Base-by-base conservation (phyloP, 2,329 filamentous ascomycete genomes). In the Fusarium burgessii region DNA sequence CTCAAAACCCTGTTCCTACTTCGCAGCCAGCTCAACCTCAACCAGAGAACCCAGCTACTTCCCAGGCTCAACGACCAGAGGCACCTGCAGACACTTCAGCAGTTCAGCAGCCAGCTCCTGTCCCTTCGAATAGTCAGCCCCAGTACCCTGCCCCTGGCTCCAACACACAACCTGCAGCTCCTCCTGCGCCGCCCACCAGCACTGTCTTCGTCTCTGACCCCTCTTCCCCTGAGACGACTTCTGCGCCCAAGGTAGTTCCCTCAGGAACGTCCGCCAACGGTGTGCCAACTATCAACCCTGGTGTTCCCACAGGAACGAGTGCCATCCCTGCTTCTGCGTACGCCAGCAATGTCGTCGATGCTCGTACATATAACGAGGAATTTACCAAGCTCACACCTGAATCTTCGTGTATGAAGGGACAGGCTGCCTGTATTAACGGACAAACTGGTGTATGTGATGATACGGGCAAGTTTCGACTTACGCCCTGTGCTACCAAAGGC, bases 401-500 rank as follows among this genome's bases (percentile, higher is more conserved):
- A 23, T 84, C 86, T 5, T 80, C 84, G 54, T 90, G 88, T 74
- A 74, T 72, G 0, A 57, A 75, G 2, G 80, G 80, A 29, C 85
- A 89, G 62, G 80, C 83, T 5, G 87, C 88, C 7, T 90, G 88
- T 58, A 84, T 90, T 46, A 76, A 80, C 17, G 85, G 86, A 25
- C 81, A 84, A 52, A 73, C 86, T 7, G 87, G 81, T n/a, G 76
- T 76, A 17, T 91, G 89, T 73, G 77, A 78, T 32, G 64, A 68
- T 14, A 62, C 66, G 8, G 84, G 84, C 20, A 75, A 72, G 1
- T 90, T 86, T 71, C 72, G 77, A 7, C 81, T 88, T 20, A 74
- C 71, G 1, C 66, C 77, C 13, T 84, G 84, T 42, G 43, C 41
- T 12, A 50, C 25, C 6, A 13, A 55, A 1, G 52, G 69, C 2